Base-by-base conservation (phyloP, 129 eudicot species). In the Lactuca sativa region DNA sequence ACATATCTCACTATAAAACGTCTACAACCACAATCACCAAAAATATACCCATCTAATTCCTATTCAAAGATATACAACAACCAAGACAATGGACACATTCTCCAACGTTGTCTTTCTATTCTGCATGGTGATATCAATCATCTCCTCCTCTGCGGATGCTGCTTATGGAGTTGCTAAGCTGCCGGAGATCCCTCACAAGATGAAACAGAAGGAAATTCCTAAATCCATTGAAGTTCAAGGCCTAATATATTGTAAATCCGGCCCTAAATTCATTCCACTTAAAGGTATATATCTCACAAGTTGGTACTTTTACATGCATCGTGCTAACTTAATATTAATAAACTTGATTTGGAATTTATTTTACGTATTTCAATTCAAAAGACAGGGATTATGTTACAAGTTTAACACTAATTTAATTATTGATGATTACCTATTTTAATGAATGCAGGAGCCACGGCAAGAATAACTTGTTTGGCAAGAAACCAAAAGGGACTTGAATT, bases 161-260 rank as follows among this genome's bases (percentile, higher is more conserved):
- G 75, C 18, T 52, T 76, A 76, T 17, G 41, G 65, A 41, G 38
- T 51, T 31, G n/a, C 64, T 76, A n/a, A 3, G 49, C 40, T 68
- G 51, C 65, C 70, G 0, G 21, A 9, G 14, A 34, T 66, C 17
- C 73, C 67, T 17, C 59, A 75, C 25, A 76, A 53, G 37, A n/a
- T 30, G 47, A 59, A 67, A 7, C 25, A 68, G 43, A 52, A 51
- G 4, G 65, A 69, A 52, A 18, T 55, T 5, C 73, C 85, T 1
- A 53, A 65, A 48, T 64, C 81, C 18, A 59, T 82, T 2, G 73
- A 65, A 7, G 71, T 82, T 49, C 88, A 86, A 66, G 91, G 91
- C 33, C 70, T 83, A 12, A 74, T 86, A 64, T 86, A 77, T 70
- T 86, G 88, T 64, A 86, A 80, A 62, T 73, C 81, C 16, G 81